These are phyloP conservation scores for Ogataea sp. DNA, from an alignment of 805 yeast species.

Conservation along the genomic window DNA sequence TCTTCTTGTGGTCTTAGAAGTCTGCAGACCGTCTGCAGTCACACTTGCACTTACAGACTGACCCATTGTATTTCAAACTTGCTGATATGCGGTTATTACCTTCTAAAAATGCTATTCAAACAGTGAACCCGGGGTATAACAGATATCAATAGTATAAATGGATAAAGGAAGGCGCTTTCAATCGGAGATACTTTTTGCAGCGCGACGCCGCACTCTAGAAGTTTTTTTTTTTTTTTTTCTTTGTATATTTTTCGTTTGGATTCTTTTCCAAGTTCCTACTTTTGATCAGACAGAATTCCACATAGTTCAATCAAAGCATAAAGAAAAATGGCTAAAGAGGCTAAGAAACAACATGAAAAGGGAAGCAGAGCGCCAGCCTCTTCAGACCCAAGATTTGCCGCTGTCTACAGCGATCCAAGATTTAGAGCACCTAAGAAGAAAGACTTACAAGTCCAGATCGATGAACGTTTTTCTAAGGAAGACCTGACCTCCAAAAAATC, in stretches of 20 bases:
- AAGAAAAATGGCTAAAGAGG: slow-evolving; percentile 4
- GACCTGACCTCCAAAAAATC: slow-evolving; percentile 57
- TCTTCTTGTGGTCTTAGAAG: slow-evolving; percentile 7
- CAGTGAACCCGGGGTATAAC: too few species aligned
- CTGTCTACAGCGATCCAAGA: slow-evolving; percentile 81
- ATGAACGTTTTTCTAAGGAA: slow-evolving; percentile 70
- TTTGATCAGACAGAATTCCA: too few species aligned
- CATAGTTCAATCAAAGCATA: slow-evolving; percentile 5
- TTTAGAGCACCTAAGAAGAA: slow-evolving; percentile 68
- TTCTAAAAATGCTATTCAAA: too few species aligned
- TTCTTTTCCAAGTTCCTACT: not conserved
- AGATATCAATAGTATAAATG: too few species aligned
- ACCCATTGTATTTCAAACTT: slow-evolving; percentile 16
- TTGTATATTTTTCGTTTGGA: not conserved
- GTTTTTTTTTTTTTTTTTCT: not conserved
- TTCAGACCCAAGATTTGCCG: slow-evolving; percentile 67
- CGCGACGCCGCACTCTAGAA: too few species aligned
- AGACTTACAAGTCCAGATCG: slow-evolving; percentile 69
- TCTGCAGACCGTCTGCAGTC: slow-evolving; percentile 3
- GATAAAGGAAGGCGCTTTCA: too few species aligned
- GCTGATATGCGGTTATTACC: too few species aligned
- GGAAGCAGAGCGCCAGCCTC: slow-evolving; percentile 28
- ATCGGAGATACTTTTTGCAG: too few species aligned
- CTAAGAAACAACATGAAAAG: slow-evolving; percentile 3
- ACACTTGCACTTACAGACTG: slow-evolving; percentile 11